Base-by-base conservation (phyloP, 345 rosid species). In the Arabis alpina region DNA sequence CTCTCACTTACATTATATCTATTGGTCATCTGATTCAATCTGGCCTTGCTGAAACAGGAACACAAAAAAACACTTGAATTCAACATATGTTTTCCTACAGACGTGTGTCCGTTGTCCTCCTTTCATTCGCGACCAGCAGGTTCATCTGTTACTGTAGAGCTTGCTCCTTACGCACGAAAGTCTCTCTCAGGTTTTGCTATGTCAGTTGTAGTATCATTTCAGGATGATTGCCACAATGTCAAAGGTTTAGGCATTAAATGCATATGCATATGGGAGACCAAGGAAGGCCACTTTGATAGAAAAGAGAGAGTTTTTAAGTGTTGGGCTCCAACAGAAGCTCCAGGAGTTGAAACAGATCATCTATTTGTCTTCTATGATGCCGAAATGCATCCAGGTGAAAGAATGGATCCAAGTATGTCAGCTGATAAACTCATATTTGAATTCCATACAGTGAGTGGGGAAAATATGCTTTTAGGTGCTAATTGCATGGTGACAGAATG, bases 101-200 rank as follows among this genome's bases (percentile, higher is more conserved):
- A 4, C 2, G 12, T 34, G 54, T 53, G 45, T 60, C 59, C 66
- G 2, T 56, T 49, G 12, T 61, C 36, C 51, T 67, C 36, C 9
- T 47, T 36, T 55, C 52, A 13, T 11, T 54, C 12, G 55, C 50
- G 14, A 50, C 15, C 5, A 48, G 62, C 8, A 48, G 62, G 56
- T 48, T 4, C 68, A 55, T 25, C 9, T 10, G 45, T 50, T 23
- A 68, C 8, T 4, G 37, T 49, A 30, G 36, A 67, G 5, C 24
- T 51, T 8, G 13, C 66, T 30, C 75, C 53, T 3, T 44, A 12
- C 5, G 23, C 15, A 42, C 37, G 23, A 19, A 66, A 53, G 16
- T 1, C 28, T 10, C 28, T 48, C 10, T 48, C 69, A 6, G 82
- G 82, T 8, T 54, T 79, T 30, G 60, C 60, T 70, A 14, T 74